Evolutionary conservation across 305 asterid genomes (phyloP), one percentile per base, ranked within the genome.

Genomic region (Fraxinus dipetala): DNA sequence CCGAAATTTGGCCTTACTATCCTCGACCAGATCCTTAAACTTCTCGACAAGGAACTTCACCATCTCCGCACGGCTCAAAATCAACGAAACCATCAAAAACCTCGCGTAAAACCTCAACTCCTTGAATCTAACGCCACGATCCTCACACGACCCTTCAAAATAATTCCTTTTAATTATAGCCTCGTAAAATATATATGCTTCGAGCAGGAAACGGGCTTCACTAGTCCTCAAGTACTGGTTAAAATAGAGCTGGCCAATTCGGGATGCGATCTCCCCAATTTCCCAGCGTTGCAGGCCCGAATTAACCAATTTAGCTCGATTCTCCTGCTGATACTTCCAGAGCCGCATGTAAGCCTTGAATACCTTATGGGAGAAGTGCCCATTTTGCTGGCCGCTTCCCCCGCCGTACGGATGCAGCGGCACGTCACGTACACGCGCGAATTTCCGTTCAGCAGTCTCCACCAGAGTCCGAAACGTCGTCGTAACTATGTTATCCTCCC

Each of bases 211-310:
- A 90, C 98, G 90, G 5, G 92, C 96, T 85, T 96, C 98, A 80
- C 98, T 94, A 4, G 97, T 96, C 87, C 99, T 89, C 94, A 96
- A 81, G 82, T 96, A 96, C 97, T 96, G 99, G 82, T 82, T 90
- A 69, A 90, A 93, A 18, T 94, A 96, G 73, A 96, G 92, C 87
- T 96, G 99, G 4, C 99, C 99, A 77, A 96, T 94, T 79, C 99
- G 90, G 31, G 99, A 96, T 24, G 99, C 99, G 93, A 96, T 96
- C 92, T 96, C 99, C 35, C 99, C 98, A 87, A 96, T 94, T 87
- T 96, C 98, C 98, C 95, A 94, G 3, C 99, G 89, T 86, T 93
- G 96, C 16, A 96, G 93, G 59, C 99, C 98, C 65, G 94, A 91
- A 18, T 87, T 93, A 54, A 82, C 85, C 75, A 96, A 88, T 84